These are phyloP conservation scores for Tuber aestivum DNA, from an alignment of 495 filamentous ascomycete genomes.

Conservation along the genomic window DNA sequence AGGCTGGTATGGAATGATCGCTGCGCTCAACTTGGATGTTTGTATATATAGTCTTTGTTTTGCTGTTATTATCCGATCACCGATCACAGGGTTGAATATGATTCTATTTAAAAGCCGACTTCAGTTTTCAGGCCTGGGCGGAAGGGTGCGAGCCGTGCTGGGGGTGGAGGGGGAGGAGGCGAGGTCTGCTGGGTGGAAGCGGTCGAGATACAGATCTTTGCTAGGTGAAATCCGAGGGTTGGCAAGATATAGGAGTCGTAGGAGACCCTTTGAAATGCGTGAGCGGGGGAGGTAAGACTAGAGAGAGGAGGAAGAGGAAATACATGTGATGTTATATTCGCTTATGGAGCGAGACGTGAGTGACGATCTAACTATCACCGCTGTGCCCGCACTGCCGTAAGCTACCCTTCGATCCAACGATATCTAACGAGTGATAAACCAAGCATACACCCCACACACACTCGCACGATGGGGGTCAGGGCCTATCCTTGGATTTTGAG, in stretches of 20 bases:
- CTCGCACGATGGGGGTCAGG: too few species aligned
- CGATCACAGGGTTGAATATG: too few species aligned
- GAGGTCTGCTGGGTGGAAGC: conserved; percentile 24
- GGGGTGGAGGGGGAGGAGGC: conserved; percentile 14
- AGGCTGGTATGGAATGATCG: too few species aligned
- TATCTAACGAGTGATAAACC: neutral
- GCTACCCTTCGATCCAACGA: too few species aligned
- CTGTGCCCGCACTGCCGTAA: conserved; percentile 21
- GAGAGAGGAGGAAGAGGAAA: neutral
- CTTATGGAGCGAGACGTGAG: conserved; percentile 23
- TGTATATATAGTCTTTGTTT: too few species aligned
- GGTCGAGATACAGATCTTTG: conserved; percentile 28
- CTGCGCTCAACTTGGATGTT: too few species aligned
- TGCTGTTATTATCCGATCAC: too few species aligned
- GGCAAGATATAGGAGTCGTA: conserved; percentile 32
- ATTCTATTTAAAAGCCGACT: too few species aligned
- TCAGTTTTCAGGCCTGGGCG: too few species aligned
- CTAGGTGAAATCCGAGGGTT: conserved; percentile 25
- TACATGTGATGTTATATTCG: conserved; percentile 31
- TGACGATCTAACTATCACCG: conserved; percentile 22
- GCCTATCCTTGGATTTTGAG: too few species aligned
- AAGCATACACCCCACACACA: neutral
- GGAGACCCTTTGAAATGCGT: conserved; percentile 23
- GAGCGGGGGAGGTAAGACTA: neutral
- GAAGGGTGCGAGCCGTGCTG: too few species aligned